A percentile compares a stretch with the other conserved stretches of the same genome.
phyloP scores from a whole-genome alignment of 202 grass and related monocot species.

The Panicum hallii region DNA sequence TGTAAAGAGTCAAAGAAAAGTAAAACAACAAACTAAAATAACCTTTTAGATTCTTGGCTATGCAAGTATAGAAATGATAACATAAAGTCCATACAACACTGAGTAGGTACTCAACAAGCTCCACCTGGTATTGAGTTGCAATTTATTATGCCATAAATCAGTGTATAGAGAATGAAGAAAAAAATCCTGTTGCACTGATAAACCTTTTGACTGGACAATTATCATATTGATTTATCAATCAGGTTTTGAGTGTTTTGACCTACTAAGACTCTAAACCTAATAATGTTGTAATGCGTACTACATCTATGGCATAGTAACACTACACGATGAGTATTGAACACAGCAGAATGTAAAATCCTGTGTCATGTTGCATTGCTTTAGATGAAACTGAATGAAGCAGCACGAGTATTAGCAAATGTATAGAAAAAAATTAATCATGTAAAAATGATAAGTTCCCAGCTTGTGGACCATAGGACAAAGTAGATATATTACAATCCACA shows the following conservation, averaged over 20 bases:
- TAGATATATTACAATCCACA: background rate
- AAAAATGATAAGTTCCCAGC: constrained; percentile 14
- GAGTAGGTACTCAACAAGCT: background rate
- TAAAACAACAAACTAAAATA: constrained; percentile 3
- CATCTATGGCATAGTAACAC: background rate
- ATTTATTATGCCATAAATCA: background rate
- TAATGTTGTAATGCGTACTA: background rate
- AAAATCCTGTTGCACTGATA: background rate
- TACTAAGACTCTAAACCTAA: background rate
- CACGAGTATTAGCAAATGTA: background rate
- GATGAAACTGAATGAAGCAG: constrained; percentile 5
- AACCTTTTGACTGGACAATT: too few species aligned
- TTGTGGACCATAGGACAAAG: background rate
- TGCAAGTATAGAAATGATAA: background rate
- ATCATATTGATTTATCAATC: too few species aligned
- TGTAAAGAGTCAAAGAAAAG: constrained; percentile 35
- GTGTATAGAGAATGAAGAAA: too few species aligned
- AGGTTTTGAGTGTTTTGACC: background rate
- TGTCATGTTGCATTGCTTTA: background rate
- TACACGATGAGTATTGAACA: constrained; percentile 1
- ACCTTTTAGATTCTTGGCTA: background rate
- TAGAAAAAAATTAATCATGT: constrained; percentile 1
- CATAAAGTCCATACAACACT: background rate
- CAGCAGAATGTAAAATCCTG: background rate
- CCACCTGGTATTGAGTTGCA: background rate